Conservation (phyloP, 805 yeast genomes). For the Saturnispora bothae region DNA sequence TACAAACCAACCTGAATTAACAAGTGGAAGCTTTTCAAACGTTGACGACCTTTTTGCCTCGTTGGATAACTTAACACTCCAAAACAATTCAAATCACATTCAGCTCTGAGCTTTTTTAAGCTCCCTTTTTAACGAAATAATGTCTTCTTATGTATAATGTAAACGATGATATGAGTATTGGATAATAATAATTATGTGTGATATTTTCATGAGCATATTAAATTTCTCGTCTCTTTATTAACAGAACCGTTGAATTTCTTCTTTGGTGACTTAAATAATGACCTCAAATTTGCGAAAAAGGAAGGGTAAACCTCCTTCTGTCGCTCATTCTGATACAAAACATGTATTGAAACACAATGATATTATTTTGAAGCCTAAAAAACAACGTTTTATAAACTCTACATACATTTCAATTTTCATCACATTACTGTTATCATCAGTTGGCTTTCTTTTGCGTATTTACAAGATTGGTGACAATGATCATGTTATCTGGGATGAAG, state of each 20-base stretch:
- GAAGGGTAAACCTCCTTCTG: not conserved
- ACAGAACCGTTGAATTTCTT: too few relatives aligned
- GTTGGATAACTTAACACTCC: slow-evolving; percentile 7
- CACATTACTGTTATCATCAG: not conserved
- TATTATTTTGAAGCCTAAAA: not conserved
- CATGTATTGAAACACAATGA: too few relatives aligned
- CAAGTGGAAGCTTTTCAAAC: slow-evolving; percentile 9
- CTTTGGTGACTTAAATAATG: too few relatives aligned
- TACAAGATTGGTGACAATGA: slow-evolving; percentile 62
- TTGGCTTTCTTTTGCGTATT: slow-evolving; percentile 3
- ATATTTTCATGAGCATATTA: too few relatives aligned
- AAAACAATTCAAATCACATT: slow-evolving; percentile 6
- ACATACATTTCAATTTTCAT: not conserved
- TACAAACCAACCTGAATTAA: slow-evolving; percentile 7
- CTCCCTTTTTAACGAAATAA: not conserved
- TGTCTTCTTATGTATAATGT: slow-evolving; percentile 1
- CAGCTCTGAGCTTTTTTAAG: too few relatives aligned
- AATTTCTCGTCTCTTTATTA: too few relatives aligned
- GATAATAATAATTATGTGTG: not conserved
- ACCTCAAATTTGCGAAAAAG: not conserved
- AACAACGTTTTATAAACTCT: not conserved
- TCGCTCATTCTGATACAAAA: too few relatives aligned
- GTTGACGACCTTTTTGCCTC: slow-evolving; percentile 9
- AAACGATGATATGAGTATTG: not conserved
- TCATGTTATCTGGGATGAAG: slow-evolving; percentile 93